These are phyloP conservation scores for Phialophora chinensis DNA, from an alignment of 2,329 filamentous ascomycete species.

Conservation along the genomic window DNA sequence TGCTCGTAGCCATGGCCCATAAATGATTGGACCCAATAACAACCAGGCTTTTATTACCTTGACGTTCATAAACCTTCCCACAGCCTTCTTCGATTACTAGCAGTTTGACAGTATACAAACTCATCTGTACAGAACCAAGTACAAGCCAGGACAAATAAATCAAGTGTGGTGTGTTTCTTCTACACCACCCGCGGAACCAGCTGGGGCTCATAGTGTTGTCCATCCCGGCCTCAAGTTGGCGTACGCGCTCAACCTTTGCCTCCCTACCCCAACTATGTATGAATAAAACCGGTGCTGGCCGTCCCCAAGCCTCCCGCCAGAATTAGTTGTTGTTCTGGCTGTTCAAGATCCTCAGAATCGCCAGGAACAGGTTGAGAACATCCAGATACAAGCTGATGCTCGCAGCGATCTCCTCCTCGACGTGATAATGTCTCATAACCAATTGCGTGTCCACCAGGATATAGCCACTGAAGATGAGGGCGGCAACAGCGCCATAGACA, in stretches of 20 bases:
- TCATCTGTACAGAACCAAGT: neutral
- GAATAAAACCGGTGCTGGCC: neutral
- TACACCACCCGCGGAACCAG: no score
- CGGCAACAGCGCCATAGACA: conserved; percentile 78
- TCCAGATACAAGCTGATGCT: conserved; percentile 95
- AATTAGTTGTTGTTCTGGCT: conserved; percentile 82
- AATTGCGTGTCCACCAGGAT: conserved; percentile 96
- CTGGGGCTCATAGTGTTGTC: neutral
- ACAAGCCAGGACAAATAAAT: neutral
- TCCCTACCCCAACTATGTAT: neutral
- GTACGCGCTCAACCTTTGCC: neutral
- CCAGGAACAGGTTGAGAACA: conserved; percentile 95
- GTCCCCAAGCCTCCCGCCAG: neutral
- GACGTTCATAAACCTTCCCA: neutral
- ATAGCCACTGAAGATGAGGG: conserved; percentile 90
- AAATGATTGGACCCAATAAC: neutral
- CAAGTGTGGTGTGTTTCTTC: neutral
- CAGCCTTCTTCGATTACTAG: neutral
- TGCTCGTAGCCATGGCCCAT: neutral
- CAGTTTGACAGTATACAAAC: neutral
- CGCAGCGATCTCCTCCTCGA: conserved; percentile 96
- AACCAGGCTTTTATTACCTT: neutral
- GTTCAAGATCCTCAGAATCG: conserved; percentile 94
- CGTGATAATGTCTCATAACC: conserved; percentile 92
- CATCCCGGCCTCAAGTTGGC: neutral